These are phyloP conservation scores for Wakefieldia striispora DNA, from an alignment of 768 basidiomycete genomes.

Conservation along the genomic window DNA sequence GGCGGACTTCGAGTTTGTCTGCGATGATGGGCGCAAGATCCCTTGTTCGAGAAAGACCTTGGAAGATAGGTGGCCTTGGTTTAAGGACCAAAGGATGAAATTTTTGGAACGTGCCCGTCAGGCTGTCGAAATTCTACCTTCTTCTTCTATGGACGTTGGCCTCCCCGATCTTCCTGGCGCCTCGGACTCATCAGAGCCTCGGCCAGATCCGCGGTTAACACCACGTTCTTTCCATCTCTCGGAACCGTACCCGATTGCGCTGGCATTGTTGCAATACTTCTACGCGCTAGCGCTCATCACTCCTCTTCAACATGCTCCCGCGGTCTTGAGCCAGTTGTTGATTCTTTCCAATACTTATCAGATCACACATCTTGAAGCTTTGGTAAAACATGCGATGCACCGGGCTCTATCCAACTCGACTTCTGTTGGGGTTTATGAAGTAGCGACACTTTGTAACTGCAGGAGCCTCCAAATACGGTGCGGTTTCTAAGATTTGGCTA, in stretches of 20 bases:
- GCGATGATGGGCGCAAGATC: slow-evolving; percentile 85
- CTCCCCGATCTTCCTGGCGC: slow-evolving; percentile 61
- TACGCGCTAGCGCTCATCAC: slow-evolving; percentile 86
- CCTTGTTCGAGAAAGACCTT: slow-evolving; percentile 81
- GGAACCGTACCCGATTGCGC: slow-evolving; percentile 84
- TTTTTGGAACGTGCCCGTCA: slow-evolving; percentile 58
- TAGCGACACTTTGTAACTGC: slow-evolving; percentile 87
- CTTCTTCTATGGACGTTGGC: slow-evolving; percentile 58
- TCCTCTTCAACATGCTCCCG: slow-evolving; percentile 86
- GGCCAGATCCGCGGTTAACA: slow-evolving; percentile 77
- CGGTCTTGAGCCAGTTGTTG: slow-evolving; percentile 84
- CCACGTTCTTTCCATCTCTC: slow-evolving; percentile 79
- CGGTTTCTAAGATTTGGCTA: slow-evolving; percentile 28
- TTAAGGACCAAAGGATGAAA: slow-evolving; percentile 64
- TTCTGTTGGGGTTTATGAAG: slow-evolving; percentile 91
- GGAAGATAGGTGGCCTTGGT: slow-evolving; percentile 95
- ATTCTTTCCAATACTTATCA: slow-evolving; percentile 83
- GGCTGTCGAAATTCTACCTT: slow-evolving; percentile 57
- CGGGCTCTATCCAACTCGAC: slow-evolving; percentile 78
- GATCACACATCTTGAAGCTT: slow-evolving; percentile 65
- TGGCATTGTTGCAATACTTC: slow-evolving; percentile 92
- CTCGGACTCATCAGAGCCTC: slow-evolving; percentile 45
- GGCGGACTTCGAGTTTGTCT: slow-evolving; percentile 92
- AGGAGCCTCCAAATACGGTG: slow-evolving; percentile 88
- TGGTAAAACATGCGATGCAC: slow-evolving; percentile 96